Evolutionary conservation across 2,329 filamentous ascomycete genomes (phyloP), one percentile per base, ranked within the genome.

Genomic region (Pyrenophora graminea): DNA sequence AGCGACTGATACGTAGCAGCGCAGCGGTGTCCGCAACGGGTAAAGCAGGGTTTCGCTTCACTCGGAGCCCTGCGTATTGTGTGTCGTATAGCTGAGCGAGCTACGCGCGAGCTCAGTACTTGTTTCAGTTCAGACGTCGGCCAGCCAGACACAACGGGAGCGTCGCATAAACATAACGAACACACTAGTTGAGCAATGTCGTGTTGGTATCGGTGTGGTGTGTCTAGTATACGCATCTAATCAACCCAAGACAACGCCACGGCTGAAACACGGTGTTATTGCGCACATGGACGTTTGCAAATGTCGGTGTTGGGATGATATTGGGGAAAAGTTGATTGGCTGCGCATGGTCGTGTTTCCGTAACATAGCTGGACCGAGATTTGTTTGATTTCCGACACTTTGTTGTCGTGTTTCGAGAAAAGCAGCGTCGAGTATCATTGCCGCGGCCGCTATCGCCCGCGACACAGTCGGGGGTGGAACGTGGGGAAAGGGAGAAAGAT

Each of bases 401-500:
- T 46, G 38, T 34, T 37, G 43, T 15, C 46, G 55, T 59, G 55
- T 59, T 55, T 59, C 53, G 47, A 56, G 51, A 53, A 45, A 33
- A 45, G 39, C 40, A 38, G 36, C 38, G 39, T 39, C 34, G 27
- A 32, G 31, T 36, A 34, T 37, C 27, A 23, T 15, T 15, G 15
- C 18, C 18, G 32, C 44, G 44, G 38, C 34, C 27, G 27, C 27
- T 42, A 45, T 46, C 45, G 45, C 10, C 51, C 42, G 25, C 19
- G 27, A 36, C 46, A 23, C 39, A 17, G 38, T 15, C 15, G 15
- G 15, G 15, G 15, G 15, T 51, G 45, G 49, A 55, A 48, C 43
- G 44, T 57, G 61, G 55, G 53, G 54, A 49, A 52, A 30, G 32
- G 37, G 46, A 48, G 48, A 15, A 15, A 50, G 57, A 62, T 63